Percentiles rank a stretch among this genome's conserved stretches.
Evolutionary conservation across 2,329 filamentous ascomycete species (phyloP).

Genomic region (Fusarium sp.): DNA sequence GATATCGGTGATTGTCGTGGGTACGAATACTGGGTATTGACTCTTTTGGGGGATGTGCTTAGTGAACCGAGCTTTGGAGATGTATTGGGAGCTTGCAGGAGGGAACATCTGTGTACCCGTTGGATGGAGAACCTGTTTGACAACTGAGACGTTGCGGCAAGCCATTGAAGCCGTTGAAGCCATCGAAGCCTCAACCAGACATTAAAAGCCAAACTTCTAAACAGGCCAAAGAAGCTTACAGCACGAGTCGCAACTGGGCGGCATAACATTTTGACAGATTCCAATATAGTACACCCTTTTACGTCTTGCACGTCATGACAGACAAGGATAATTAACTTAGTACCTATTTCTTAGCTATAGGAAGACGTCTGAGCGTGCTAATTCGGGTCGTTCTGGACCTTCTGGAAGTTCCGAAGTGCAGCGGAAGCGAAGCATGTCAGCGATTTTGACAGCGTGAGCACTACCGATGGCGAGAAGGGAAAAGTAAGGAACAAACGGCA

Average conservation of each 20-base stretch:
- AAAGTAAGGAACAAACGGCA: neutral
- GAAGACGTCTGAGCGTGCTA: neutral
- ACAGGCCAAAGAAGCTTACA: neutral
- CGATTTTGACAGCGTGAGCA: slow-evolving; percentile 12
- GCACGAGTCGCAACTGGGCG: slow-evolving; percentile 23
- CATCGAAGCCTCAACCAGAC: too few species aligned
- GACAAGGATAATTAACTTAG: slow-evolving; percentile 6
- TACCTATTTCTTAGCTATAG: neutral
- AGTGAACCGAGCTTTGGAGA: neutral
- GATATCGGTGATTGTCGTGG: neutral
- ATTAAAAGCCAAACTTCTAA: neutral
- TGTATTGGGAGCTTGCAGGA: neutral
- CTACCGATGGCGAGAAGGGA: neutral
- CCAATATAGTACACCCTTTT: neutral
- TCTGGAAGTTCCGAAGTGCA: slow-evolving; percentile 34
- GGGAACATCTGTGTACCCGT: neutral
- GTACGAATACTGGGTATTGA: slow-evolving; percentile 1
- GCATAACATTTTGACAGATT: slow-evolving; percentile 15
- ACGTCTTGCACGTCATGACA: neutral
- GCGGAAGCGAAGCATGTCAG: slow-evolving; percentile 2
- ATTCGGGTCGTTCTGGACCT: slow-evolving; percentile 26
- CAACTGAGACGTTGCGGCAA: too few species aligned
- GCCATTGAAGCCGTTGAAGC: too few species aligned
- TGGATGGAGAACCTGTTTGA: too few species aligned
- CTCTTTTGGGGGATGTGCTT: neutral